A percentile compares a stretch with the other conserved stretches of the same genome.
Conservation (phyloP, 345 rosid genomes). For the Lepidium didymum region DNA sequence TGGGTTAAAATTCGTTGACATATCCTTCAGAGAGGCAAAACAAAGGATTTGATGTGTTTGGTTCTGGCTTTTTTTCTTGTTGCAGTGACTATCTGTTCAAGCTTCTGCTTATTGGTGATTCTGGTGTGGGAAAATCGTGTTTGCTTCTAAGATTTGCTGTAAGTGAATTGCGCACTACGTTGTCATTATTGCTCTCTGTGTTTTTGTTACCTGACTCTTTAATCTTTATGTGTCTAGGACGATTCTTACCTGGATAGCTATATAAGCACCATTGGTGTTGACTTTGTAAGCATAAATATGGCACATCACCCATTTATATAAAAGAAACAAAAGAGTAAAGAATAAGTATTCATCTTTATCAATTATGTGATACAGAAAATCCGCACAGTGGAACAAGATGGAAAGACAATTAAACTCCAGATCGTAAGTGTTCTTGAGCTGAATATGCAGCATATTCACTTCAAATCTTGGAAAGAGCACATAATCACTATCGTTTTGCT, state of each 20-base stretch:
- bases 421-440: slow-evolving; percentile 31
- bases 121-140: slow-evolving; percentile 43
- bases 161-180: background rate
- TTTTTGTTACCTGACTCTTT: background rate
- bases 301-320: background rate
- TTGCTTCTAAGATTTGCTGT: slow-evolving; percentile 41
- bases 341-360: background rate
- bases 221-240: slow-evolving; percentile 31
- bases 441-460: background rate
- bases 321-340: too few species aligned
- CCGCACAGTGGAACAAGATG: slow-evolving; percentile 58
- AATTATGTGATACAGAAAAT: slow-evolving; percentile 38
- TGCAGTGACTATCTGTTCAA: slow-evolving; percentile 38
- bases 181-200: background rate
- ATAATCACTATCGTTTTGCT: background rate
- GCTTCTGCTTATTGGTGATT: slow-evolving; percentile 40
- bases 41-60: background rate
- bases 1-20: background rate
- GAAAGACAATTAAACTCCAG: slow-evolving; percentile 56
- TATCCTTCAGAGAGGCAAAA: background rate
- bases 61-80: background rate
- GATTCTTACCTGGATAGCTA: slow-evolving; percentile 56
- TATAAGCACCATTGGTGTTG: slow-evolving; percentile 62
- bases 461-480: background rate
- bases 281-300: slow-evolving; percentile 36